Evolutionary conservation across 768 basidiomycete genomes (phyloP).

Genomic region (Cyclocybe aegerita): DNA sequence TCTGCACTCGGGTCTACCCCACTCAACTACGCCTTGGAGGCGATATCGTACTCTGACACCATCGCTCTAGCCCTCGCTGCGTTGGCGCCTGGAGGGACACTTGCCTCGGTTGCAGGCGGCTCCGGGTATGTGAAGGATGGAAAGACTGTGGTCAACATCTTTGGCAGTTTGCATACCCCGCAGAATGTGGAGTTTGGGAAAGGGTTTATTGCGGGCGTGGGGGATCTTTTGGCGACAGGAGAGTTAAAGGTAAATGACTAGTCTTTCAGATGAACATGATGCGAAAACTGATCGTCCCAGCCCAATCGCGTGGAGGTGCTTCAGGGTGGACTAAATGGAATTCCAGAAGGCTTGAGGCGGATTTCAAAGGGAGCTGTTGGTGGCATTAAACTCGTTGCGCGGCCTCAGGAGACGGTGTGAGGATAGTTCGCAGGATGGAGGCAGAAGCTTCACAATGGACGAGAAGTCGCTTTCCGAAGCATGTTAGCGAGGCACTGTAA

Average conservation of each 20-base stretch:
- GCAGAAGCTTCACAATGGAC: too few relatives aligned
- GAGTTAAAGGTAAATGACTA: background rate
- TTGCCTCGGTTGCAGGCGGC: too few relatives aligned
- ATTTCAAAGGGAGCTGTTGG: constrained; percentile 38
- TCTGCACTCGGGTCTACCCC: constrained; percentile 9
- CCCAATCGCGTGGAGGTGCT: constrained; percentile 44
- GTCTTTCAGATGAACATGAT: background rate
- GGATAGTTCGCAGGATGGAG: too few relatives aligned
- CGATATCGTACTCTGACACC: constrained; percentile 19
- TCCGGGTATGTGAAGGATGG: too few relatives aligned
- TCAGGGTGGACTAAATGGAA: constrained; percentile 40
- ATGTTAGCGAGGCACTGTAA: too few relatives aligned
- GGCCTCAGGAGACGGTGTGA: constrained; percentile 17
- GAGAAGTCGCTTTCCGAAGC: too few relatives aligned
- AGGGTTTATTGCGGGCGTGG: too few relatives aligned
- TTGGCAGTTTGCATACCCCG: too few relatives aligned
- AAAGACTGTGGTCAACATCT: too few relatives aligned
- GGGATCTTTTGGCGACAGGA: background rate
- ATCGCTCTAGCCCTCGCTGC: too few relatives aligned
- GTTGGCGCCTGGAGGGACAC: too few relatives aligned
- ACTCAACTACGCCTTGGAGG: constrained; percentile 22
- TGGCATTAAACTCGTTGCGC: constrained; percentile 41
- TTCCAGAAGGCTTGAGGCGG: constrained; percentile 39
- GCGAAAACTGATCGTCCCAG: constrained; percentile 19
- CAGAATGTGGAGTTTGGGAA: too few relatives aligned